Percentiles rank a stretch among this genome's conserved stretches.
These are phyloP conservation scores for Populus ilicifolia DNA, from an alignment of 345 rosid species.

Conservation along the genomic window DNA sequence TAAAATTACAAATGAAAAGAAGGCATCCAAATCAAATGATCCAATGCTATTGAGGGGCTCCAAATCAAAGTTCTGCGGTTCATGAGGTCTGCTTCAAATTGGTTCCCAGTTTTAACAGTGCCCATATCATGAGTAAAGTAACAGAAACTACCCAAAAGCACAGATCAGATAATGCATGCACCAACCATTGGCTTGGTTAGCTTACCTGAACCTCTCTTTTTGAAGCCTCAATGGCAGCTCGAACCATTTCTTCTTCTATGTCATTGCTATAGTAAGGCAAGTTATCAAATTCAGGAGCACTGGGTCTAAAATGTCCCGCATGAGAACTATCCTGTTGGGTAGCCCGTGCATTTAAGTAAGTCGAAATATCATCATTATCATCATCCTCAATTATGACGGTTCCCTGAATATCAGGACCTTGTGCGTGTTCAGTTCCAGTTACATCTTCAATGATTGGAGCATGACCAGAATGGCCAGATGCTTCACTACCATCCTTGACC, in stretches of 20 bases:
- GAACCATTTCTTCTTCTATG: slow-evolving; percentile 96
- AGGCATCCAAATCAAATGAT: neutral
- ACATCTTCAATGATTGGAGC: slow-evolving; percentile 75
- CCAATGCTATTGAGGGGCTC: neutral
- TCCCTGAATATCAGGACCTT: slow-evolving; percentile 47
- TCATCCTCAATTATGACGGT: slow-evolving; percentile 54
- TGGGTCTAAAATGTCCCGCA: slow-evolving; percentile 29
- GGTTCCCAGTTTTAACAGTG: neutral
- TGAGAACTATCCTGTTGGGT: slow-evolving; percentile 15
- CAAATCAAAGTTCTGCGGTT: neutral
- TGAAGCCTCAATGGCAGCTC: slow-evolving; percentile 99
- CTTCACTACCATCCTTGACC: slow-evolving; percentile 53
- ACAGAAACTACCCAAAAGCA: neutral
- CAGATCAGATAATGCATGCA: neutral
- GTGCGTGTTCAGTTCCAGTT: slow-evolving; percentile 50
- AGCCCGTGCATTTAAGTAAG: slow-evolving; percentile 29
- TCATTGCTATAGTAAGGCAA: slow-evolving; percentile 61
- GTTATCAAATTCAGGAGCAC: slow-evolving; percentile 43
- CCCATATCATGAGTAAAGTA: neutral
- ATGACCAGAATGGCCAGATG: slow-evolving; percentile 46
- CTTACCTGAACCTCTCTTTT: slow-evolving; percentile 62
- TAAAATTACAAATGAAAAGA: neutral
- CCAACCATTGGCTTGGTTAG: slow-evolving; percentile 7
- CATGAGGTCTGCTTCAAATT: neutral
- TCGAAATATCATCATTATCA: slow-evolving; percentile 50